Evolutionary conservation across 805 yeast species (phyloP).

Genomic region (Wickerhamiella spandovensis): DNA sequence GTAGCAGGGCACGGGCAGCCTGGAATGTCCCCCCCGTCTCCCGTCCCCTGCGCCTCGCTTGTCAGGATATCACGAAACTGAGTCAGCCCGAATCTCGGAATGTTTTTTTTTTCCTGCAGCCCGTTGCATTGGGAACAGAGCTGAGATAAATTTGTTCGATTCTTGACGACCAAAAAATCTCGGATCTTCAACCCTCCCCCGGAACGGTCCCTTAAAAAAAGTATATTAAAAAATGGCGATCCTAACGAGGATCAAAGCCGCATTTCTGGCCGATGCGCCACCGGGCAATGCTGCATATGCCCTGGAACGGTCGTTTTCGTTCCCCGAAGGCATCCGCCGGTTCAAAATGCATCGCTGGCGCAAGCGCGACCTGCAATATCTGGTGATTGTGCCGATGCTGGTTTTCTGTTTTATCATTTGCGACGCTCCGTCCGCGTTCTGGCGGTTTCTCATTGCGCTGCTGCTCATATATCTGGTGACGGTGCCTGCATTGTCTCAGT

Average conservation of each 20-base stretch:
- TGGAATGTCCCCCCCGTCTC: too few relatives aligned
- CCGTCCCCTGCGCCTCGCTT: too few relatives aligned
- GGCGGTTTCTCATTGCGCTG: conserved; percentile 26
- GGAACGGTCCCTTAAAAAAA: not conserved
- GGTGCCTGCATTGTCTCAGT: conserved; percentile 71
- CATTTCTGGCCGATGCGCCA: conserved; percentile 26
- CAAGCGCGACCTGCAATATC: conserved; percentile 33
- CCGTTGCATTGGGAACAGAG: not conserved
- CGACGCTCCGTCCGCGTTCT: conserved; percentile 21
- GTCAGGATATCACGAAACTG: not conserved
- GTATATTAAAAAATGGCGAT: conserved; percentile 7
- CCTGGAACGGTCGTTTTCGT: conserved; percentile 25
- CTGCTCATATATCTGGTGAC: conserved; percentile 36
- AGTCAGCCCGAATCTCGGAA: not conserved
- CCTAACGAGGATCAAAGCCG: conserved; percentile 16
- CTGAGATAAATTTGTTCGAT: not conserved
- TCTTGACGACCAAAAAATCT: too few relatives aligned
- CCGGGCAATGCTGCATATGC: conserved; percentile 21
- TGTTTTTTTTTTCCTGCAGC: not conserved
- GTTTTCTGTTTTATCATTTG: conserved; percentile 34
- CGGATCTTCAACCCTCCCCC: too few relatives aligned
- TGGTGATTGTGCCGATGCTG: conserved; percentile 37
- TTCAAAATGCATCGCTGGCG: conserved; percentile 23
- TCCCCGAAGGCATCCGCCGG: conserved; percentile 22
- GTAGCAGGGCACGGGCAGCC: too few relatives aligned